Conservation (phyloP, 2,329 filamentous ascomycete genomes). For the Domatiomyces catenatus region DNA sequence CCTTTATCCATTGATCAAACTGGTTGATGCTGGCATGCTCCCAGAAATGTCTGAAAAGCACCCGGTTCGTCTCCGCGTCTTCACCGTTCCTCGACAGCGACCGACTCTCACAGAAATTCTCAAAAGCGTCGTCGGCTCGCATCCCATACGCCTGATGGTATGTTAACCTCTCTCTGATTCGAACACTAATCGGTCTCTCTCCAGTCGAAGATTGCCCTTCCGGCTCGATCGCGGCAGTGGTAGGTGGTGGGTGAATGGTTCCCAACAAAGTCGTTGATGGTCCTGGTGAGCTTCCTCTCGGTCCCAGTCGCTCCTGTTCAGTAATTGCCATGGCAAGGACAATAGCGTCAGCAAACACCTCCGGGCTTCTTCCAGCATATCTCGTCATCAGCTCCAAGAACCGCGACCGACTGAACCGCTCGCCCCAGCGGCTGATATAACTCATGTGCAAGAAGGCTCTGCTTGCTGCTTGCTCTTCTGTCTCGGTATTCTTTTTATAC, state of each 20-base stretch:
- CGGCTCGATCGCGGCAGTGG: background rate
- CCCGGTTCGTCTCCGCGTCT: background rate
- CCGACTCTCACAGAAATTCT: background rate
- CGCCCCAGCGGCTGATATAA: background rate
- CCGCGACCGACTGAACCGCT: background rate
- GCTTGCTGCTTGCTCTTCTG: background rate
- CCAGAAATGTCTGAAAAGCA: background rate
- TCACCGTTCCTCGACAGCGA: background rate
- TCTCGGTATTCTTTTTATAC: background rate
- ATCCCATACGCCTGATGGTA: background rate
- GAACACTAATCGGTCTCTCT: conserved; percentile 9
- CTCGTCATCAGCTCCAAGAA: background rate
- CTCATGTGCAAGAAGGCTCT: background rate
- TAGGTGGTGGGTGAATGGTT: background rate
- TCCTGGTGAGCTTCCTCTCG: background rate
- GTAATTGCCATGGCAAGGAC: background rate
- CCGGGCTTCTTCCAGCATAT: background rate
- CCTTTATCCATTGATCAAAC: background rate
- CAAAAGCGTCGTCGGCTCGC: background rate
- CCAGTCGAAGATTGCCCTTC: conserved; percentile 18
- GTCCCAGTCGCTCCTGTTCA: background rate
- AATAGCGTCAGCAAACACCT: background rate
- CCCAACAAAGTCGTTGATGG: background rate
- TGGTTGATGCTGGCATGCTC: background rate
- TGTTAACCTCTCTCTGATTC: background rate